A percentile compares a stretch with the other conserved stretches of the same genome.
Conservation (phyloP, 2,329 filamentous ascomycete species). For the Fusarium sp. region DNA sequence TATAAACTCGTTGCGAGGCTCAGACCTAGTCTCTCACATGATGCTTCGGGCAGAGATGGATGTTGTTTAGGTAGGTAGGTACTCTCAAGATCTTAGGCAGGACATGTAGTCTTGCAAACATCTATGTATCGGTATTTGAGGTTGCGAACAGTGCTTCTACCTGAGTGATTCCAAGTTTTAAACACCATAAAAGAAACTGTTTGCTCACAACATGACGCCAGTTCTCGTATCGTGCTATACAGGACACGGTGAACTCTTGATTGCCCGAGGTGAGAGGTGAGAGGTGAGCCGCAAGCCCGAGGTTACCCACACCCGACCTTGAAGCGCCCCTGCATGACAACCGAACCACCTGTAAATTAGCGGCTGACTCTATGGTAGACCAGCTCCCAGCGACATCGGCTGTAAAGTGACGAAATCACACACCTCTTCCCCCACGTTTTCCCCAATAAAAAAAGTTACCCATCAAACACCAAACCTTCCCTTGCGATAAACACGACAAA, state of each 20-base stretch:
- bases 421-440: conserved; percentile 22
- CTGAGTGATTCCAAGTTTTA: not conserved
- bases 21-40: not conserved
- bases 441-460: conserved; percentile 23
- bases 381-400: conserved; percentile 40
- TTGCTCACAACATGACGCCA: not conserved
- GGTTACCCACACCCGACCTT: not conserved
- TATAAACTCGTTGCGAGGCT: not conserved
- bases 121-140: not conserved
- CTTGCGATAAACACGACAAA: not conserved
- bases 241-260: not conserved
- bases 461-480: not conserved
- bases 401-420: conserved; percentile 41
- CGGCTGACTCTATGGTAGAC: not conserved
- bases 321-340: not conserved
- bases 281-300: conserved; percentile 17
- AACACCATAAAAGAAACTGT: not conserved
- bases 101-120: not conserved
- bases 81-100: not conserved
- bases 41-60: not conserved
- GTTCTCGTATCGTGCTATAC: not conserved
- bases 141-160: not conserved
- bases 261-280: not conserved
- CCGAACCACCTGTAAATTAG: not conserved
- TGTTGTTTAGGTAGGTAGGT: not conserved